Evolutionary conservation across 192 early-diverging fungal species (phyloP).

Genomic region (Backusella tuberculispora): DNA sequence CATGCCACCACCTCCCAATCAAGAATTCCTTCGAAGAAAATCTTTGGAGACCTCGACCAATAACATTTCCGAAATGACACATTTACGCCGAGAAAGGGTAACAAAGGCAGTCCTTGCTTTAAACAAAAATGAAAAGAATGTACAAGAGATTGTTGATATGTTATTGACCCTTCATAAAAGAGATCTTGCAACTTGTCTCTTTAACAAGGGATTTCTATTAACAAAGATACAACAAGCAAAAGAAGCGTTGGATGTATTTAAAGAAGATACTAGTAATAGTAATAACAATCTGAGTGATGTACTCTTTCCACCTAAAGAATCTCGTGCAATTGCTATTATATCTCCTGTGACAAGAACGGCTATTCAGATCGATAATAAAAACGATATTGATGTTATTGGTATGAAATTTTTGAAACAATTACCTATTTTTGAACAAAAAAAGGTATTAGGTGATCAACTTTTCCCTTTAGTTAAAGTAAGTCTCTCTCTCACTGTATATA

Average conservation of each 20-base stretch:
- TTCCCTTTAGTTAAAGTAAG: conserved; percentile 49
- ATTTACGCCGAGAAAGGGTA: conserved; percentile 31
- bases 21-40: conserved; percentile 22
- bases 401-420: conserved; percentile 29
- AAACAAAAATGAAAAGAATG: conserved; percentile 14
- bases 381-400: not conserved
- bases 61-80: conserved; percentile 16
- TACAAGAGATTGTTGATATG: conserved; percentile 44
- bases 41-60: conserved; percentile 27
- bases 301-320: not conserved
- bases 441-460: conserved; percentile 42
- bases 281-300: not conserved
- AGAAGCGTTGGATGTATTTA: conserved; percentile 35
- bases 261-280: not conserved
- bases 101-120: conserved; percentile 29
- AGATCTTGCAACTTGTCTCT: conserved; percentile 41
- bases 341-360: not conserved
- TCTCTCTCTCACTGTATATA: not conserved
- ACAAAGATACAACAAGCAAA: conserved; percentile 40
- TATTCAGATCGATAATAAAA: not conserved
- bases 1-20: not conserved
- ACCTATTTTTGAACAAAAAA: conserved; percentile 40
- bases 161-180: conserved; percentile 43
- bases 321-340: not conserved
- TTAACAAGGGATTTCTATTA: conserved; percentile 38